A percentile compares a stretch with the other conserved stretches of the same genome.
These are phyloP conservation scores for Suhomyces guaymorum DNA, from an alignment of 1,139 yeast genomes.

Conservation along the genomic window DNA sequence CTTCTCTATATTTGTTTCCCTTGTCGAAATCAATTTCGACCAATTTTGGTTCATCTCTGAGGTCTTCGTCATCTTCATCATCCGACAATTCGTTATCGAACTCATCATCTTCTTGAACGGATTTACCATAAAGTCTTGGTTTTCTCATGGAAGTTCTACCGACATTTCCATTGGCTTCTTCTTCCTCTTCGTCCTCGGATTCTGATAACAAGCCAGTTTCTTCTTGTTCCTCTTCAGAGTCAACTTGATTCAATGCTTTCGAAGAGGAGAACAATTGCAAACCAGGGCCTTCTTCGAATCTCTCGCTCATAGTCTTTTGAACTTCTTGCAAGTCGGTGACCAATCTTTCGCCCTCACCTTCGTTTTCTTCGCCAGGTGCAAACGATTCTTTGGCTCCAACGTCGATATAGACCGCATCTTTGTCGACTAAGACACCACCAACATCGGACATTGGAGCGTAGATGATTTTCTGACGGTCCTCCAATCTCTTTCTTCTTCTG, in stretches of 20 bases:
- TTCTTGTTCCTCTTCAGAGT: slow-evolving; percentile 41
- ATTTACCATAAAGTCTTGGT: slow-evolving; percentile 59
- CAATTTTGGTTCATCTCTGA: slow-evolving; percentile 32
- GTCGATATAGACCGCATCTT: slow-evolving; percentile 95
- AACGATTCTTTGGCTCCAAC: slow-evolving; percentile 67
- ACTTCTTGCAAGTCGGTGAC: slow-evolving; percentile 81
- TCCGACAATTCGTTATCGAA: slow-evolving; percentile 39
- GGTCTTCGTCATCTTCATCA: slow-evolving; percentile 40
- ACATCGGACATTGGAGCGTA: slow-evolving; percentile 99
- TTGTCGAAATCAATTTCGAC: slow-evolving; percentile 51
- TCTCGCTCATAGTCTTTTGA: slow-evolving; percentile 61
- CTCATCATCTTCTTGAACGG: slow-evolving; percentile 52
- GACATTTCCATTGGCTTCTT: slow-evolving; percentile 32
- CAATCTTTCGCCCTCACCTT: slow-evolving; percentile 79
- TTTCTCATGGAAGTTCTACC: slow-evolving; percentile 65
- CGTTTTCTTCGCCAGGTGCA: slow-evolving; percentile 57
- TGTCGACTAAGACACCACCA: slow-evolving; percentile 95
- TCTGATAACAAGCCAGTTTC: slow-evolving; percentile 38
- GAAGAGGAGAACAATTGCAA: slow-evolving; percentile 69
- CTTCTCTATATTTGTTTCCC: slow-evolving; percentile 41
- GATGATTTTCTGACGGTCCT: slow-evolving; percentile 89
- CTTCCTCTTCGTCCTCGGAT: slow-evolving; percentile 28
- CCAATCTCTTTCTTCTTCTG: slow-evolving; percentile 84
- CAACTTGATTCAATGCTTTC: slow-evolving; percentile 47
- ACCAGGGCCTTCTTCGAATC: slow-evolving; percentile 65